Evolutionary conservation across 2,329 filamentous ascomycete species (phyloP).

Genomic region (Elsinoe necatrix): DNA sequence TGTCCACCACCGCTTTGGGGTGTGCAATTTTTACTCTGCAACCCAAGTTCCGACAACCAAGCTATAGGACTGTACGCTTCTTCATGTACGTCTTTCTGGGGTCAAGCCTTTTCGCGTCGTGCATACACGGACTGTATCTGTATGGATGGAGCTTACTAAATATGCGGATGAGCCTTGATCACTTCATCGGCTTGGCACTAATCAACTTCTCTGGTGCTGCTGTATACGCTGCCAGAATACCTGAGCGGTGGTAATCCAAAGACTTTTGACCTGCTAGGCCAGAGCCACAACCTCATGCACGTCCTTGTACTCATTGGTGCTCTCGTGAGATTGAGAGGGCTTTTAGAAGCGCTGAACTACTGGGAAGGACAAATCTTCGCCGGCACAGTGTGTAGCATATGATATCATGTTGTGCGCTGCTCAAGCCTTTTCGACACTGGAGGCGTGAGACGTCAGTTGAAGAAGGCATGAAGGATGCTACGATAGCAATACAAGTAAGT

Average conservation of each 20-base stretch:
- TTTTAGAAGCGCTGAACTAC: neutral
- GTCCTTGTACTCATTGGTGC: slow-evolving; percentile 39
- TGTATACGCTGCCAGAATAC: slow-evolving; percentile 35
- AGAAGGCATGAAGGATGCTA: neutral
- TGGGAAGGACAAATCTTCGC: neutral
- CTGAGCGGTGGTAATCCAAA: slow-evolving; percentile 38
- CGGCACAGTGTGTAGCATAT: neutral
- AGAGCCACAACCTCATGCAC: slow-evolving; percentile 45
- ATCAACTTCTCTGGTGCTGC: slow-evolving; percentile 34
- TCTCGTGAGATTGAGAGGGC: slow-evolving; percentile 1
- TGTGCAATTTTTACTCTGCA: slow-evolving; percentile 35
- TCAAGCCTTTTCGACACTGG: neutral
- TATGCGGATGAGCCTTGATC: slow-evolving; percentile 34
- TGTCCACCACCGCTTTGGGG: slow-evolving; percentile 26
- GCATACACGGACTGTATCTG: slow-evolving; percentile 31
- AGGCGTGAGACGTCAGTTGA: neutral
- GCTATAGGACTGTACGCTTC: slow-evolving; percentile 34
- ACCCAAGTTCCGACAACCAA: slow-evolving; percentile 33
- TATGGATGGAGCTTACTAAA: slow-evolving; percentile 28
- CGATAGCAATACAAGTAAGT: neutral
- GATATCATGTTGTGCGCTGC: neutral
- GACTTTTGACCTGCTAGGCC: slow-evolving; percentile 40
- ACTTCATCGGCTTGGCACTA: slow-evolving; percentile 32
- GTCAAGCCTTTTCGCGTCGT: slow-evolving; percentile 34
- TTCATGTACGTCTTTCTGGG: slow-evolving; percentile 37